Evolutionary conservation across 352 stramenopile genomes (phyloP).

Genomic region (Phytopythium kandeliae): DNA sequence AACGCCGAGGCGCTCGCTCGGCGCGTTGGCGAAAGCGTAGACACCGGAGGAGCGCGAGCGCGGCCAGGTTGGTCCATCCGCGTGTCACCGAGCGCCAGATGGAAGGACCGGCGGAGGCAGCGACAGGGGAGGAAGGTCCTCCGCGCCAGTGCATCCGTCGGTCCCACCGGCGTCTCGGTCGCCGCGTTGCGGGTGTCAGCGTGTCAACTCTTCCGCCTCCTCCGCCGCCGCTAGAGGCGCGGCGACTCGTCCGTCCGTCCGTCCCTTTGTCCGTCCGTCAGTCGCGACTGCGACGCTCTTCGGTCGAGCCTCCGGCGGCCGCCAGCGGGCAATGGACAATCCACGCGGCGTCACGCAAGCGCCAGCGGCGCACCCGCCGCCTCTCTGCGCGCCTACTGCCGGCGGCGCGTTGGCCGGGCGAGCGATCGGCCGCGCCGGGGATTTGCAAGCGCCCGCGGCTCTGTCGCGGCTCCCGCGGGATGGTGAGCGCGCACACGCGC

Average conservation of each 20-base stretch:
- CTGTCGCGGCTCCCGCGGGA: no score
- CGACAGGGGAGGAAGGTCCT: conserved; percentile 6
- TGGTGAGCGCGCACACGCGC: no score
- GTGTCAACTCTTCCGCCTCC: background rate
- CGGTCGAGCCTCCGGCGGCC: no score
- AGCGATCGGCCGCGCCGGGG: no score
- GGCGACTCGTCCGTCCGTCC: background rate
- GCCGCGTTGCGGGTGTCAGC: background rate
- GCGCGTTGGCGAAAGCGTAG: no score
- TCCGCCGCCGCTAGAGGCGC: background rate
- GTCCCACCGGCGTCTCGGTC: conserved; percentile 1
- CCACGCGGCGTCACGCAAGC: conserved; percentile 1
- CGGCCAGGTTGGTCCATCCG: conserved; percentile 8
- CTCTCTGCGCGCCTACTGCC: background rate
- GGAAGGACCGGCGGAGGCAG: background rate
- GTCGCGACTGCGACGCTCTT: no score
- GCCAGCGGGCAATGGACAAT: conserved; percentile 4
- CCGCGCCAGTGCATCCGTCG: background rate
- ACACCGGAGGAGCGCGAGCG: no score
- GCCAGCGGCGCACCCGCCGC: background rate
- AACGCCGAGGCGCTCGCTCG: no score
- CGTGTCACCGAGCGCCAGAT: no score
- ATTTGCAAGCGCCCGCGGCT: no score
- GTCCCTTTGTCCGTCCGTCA: no score
- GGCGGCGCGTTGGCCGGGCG: no score